Evolutionary conservation across 2,329 filamentous ascomycete genomes (phyloP).

Genomic region (Colletotrichum australisinense): DNA sequence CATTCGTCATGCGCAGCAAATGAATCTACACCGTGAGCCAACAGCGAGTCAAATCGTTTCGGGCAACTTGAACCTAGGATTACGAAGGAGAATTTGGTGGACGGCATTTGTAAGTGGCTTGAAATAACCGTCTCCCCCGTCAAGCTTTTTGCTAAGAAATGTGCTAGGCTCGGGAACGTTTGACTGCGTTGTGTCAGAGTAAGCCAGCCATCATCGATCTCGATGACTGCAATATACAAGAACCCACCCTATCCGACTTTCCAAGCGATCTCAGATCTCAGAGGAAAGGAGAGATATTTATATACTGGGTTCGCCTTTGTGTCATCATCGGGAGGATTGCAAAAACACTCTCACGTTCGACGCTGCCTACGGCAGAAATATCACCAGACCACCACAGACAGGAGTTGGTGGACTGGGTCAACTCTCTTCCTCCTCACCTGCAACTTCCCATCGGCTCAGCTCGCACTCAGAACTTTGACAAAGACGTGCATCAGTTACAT

Average conservation of each 20-base stretch:
- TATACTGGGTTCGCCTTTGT: slow-evolving; percentile 54
- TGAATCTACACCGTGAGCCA: slow-evolving; percentile 55
- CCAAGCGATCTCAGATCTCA: slow-evolving; percentile 45
- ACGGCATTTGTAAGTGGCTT: slow-evolving; percentile 46
- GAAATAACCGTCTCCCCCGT: neutral
- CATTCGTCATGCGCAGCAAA: slow-evolving; percentile 56
- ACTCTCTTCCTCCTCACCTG: slow-evolving; percentile 46
- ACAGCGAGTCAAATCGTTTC: slow-evolving; percentile 6
- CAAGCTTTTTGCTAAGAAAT: neutral
- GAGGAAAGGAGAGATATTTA: slow-evolving; percentile 51
- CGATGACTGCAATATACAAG: slow-evolving; percentile 52
- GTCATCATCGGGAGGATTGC: slow-evolving; percentile 52
- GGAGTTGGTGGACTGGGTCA: slow-evolving; percentile 49
- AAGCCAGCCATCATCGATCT: slow-evolving; percentile 56
- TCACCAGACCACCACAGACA: slow-evolving; percentile 40
- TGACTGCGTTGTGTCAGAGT: slow-evolving; percentile 55
- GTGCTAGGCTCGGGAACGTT: slow-evolving; percentile 46
- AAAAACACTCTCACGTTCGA: slow-evolving; percentile 47
- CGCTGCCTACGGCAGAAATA: slow-evolving; percentile 37
- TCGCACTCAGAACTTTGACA: slow-evolving; percentile 47
- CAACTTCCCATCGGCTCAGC: slow-evolving; percentile 45
- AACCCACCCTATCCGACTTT: slow-evolving; percentile 52
- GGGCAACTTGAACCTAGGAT: slow-evolving; percentile 37
- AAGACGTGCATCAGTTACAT: slow-evolving; percentile 54
- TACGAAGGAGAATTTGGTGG: slow-evolving; percentile 55